phyloP scores from a whole-genome alignment of 2,329 filamentous ascomycete genomes.

The Hysterium pulicare region DNA sequence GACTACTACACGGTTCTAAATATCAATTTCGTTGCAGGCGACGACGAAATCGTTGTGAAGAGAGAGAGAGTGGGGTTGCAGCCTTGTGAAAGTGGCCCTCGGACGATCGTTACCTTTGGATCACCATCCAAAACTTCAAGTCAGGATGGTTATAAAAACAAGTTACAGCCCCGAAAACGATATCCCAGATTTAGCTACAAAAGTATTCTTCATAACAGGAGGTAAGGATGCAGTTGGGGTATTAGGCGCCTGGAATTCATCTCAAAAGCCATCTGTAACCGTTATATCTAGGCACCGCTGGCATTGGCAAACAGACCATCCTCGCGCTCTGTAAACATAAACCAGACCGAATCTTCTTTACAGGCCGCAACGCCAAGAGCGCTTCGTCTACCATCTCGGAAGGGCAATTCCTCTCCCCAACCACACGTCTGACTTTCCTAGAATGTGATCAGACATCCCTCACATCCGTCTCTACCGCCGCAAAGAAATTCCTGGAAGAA shows the following conservation, averaged over 20 bases:
- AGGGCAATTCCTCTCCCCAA: not conserved
- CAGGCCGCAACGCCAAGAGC: not conserved
- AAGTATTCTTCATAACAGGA: constrained; percentile 3
- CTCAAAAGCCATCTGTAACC: not conserved
- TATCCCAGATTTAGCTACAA: not conserved
- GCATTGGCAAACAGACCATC: not conserved
- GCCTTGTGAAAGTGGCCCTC: too few species aligned
- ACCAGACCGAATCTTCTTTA: not conserved
- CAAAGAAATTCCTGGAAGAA: too few species aligned
- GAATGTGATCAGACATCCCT: not conserved
- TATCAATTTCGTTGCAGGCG: too few species aligned
- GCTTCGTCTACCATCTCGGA: not conserved
- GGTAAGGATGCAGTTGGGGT: not conserved
- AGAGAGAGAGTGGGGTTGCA: too few species aligned
- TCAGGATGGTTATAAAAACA: too few species aligned
- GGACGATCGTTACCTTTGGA: too few species aligned
- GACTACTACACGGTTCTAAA: too few species aligned
- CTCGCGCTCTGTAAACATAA: not conserved
- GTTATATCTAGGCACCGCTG: not conserved
- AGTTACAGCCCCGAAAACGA: not conserved
- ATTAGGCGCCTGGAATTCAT: too few species aligned
- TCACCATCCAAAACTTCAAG: too few species aligned
- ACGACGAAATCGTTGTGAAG: too few species aligned
- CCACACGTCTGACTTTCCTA: not conserved
- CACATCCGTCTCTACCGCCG: not conserved